Percentiles rank a stretch among this genome's conserved stretches.
Conservation (phyloP, 495 filamentous ascomycete species). For the Lasiosphaeria hispida region DNA sequence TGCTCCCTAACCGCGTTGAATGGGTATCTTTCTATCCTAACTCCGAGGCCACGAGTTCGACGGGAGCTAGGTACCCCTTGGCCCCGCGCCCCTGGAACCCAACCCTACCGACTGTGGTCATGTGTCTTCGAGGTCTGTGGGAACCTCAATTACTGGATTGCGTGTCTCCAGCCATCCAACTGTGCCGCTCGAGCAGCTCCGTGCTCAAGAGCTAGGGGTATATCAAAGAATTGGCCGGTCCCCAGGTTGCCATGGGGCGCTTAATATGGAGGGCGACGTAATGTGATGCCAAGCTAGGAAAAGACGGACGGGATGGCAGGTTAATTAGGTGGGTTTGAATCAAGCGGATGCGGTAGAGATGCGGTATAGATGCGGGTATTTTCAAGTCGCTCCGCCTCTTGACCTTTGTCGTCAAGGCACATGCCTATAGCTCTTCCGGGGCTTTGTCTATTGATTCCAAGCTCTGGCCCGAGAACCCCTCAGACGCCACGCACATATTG, state of each 20-base stretch:
- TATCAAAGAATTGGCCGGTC: slow-evolving; percentile 1
- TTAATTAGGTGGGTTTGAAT: slow-evolving; percentile 1
- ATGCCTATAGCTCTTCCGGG: too few species aligned
- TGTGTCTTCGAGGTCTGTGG: not conserved
- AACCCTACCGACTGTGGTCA: not conserved
- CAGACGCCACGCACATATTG: too few species aligned
- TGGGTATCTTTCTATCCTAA: too few species aligned
- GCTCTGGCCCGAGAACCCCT: too few species aligned
- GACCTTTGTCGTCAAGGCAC: not conserved
- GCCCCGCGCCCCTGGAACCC: slow-evolving; percentile 3
- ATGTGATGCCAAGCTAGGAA: slow-evolving; percentile 1
- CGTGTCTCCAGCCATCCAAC: not conserved
- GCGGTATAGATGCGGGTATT: not conserved
- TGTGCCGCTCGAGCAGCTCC: slow-evolving; percentile 2
- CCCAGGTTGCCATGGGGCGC: not conserved
- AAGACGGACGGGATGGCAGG: not conserved
- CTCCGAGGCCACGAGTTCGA: not conserved
- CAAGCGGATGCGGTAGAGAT: not conserved
- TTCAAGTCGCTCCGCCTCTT: not conserved
- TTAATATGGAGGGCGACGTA: slow-evolving; percentile 14
- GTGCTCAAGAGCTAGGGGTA: not conserved
- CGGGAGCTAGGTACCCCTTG: not conserved
- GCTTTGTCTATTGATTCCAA: too few species aligned
- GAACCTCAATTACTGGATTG: not conserved
- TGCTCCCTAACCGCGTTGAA: too few species aligned